phyloP scores from a whole-genome alignment of 352 stramenopile species.

The Globisporangium barbulae region DNA sequence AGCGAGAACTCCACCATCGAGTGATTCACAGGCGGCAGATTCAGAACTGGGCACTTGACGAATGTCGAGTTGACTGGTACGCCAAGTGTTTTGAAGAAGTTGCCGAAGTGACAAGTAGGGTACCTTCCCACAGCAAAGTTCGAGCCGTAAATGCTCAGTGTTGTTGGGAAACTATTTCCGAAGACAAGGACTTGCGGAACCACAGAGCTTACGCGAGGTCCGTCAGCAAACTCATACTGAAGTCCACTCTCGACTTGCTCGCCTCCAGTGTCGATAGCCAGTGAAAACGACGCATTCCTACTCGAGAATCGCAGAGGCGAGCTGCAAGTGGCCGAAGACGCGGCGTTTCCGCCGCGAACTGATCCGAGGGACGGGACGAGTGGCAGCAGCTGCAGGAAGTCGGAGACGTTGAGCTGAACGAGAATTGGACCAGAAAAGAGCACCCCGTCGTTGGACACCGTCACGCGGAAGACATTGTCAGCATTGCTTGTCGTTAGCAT shows the following conservation, averaged over 20 bases:
- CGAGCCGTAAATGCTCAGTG: conserved; percentile 22
- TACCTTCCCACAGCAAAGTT: conserved; percentile 19
- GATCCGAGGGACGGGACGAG: conserved; percentile 29
- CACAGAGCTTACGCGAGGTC: conserved; percentile 16
- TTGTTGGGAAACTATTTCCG: conserved; percentile 16
- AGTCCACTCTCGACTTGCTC: conserved; percentile 17
- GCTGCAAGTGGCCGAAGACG: conserved; percentile 22
- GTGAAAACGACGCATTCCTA: conserved; percentile 16
- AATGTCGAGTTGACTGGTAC: conserved; percentile 14
- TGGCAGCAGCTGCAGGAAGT: conserved; percentile 13
- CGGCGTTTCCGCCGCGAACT: conserved; percentile 11
- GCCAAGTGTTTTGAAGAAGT: conserved; percentile 12
- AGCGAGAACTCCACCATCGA: conserved; percentile 27
- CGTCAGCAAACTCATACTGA: conserved; percentile 23
- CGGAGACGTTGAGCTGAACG: conserved; percentile 3
- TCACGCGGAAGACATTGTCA: conserved; percentile 19
- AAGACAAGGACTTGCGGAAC: conserved; percentile 29
- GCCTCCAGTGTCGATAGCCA: conserved; percentile 16
- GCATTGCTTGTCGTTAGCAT: background rate
- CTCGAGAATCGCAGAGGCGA: conserved; percentile 14
- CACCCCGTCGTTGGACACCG: conserved; percentile 33
- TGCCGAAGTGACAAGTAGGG: conserved; percentile 25
- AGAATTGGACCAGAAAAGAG: conserved; percentile 23
- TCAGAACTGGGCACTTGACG: conserved; percentile 28
- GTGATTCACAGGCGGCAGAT: conserved; percentile 17